A percentile compares a stretch with the other conserved stretches of the same genome.
Evolutionary conservation across 495 filamentous ascomycete genomes (phyloP).

Genomic region (Ascodesmis nigricans): DNA sequence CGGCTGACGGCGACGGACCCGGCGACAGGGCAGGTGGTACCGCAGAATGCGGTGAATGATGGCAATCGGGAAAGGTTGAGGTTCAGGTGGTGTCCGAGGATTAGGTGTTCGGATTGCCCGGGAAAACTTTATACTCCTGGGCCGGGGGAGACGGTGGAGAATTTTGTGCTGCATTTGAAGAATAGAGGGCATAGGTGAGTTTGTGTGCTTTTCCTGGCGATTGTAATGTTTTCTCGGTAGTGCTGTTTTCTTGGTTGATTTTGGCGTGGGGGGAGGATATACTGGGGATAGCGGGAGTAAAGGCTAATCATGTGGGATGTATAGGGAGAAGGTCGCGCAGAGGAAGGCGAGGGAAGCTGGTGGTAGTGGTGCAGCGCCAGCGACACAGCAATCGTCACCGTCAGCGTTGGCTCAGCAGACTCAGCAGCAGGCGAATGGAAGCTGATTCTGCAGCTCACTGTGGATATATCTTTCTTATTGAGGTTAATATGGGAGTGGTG

Average conservation of each 20-base stretch:
- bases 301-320: constrained; percentile 31
- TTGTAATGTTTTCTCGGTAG: constrained; percentile 34
- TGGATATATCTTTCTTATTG: not conserved
- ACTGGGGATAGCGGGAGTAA: too few species aligned
- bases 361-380: too few species aligned
- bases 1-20: constrained; percentile 55
- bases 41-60: constrained; percentile 66
- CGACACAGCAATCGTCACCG: too few species aligned
- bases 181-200: constrained; percentile 39
- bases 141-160: constrained; percentile 43
- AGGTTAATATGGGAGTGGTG: not conserved
- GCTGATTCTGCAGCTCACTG: not conserved
- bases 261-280: constrained; percentile 38
- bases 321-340: not conserved
- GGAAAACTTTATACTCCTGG: constrained; percentile 82
- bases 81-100: constrained; percentile 38
- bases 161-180: constrained; percentile 20
- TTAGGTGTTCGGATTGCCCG: constrained; percentile 75
- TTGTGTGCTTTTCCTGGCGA: too few species aligned
- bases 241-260: constrained; percentile 8
- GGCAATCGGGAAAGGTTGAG: not conserved
- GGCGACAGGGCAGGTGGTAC: constrained; percentile 48
- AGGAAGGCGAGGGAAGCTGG: constrained; percentile 4
- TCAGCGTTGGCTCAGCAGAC: not conserved
- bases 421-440: not conserved